Evolutionary conservation across 177 flowering plant genomes (phyloP), one percentile per base, ranked within the genome.

Genomic region (Vitis hybrid): DNA sequence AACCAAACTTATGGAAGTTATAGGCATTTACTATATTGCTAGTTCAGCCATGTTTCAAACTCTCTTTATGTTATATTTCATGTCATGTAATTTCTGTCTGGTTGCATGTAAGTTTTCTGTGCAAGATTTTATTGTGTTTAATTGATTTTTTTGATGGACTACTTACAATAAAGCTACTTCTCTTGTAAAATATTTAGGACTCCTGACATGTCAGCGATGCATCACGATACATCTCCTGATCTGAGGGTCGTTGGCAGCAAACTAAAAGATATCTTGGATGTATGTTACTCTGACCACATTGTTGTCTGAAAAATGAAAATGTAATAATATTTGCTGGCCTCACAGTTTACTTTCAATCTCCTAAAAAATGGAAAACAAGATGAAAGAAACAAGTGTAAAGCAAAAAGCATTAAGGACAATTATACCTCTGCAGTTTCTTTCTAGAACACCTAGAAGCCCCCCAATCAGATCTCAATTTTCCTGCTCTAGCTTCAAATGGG

Each of bases 151-250:
- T 21, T 52, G 61, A 69, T 32, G 11, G 46, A 27, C 10, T 48
- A 24, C 2, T 21, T 6, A 13, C 15, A 12, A 11, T 62, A 58
- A 59, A 24, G 65, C 32, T 32, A 6, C 61, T 60, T 32, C n/a
- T 69, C 16, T 40, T 70, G 32, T 62, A 13, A 62, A 66, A 68
- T 65, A 14, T 76, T 88, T 88, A 94, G 98, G 85, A 92, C 98
- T 14, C 97, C 98, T 32, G 86, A 92, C 71, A 90, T 91, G 97
- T 96, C 98, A 50, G 95, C 99, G 1, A 92, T 96, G 92, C 98
- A 96, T 77, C 92, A 92, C 64, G 99, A 96, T 71, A 71, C 85
- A 15, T 89, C 99, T 15, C 69, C 91, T 11, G 98, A 96, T 81
- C 83, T 94, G 66, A 89, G 56, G 74, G 87, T 92, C 30, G 99